Conservation (phyloP, 257 asterid genomes). For the Fraxinus anomala region DNA sequence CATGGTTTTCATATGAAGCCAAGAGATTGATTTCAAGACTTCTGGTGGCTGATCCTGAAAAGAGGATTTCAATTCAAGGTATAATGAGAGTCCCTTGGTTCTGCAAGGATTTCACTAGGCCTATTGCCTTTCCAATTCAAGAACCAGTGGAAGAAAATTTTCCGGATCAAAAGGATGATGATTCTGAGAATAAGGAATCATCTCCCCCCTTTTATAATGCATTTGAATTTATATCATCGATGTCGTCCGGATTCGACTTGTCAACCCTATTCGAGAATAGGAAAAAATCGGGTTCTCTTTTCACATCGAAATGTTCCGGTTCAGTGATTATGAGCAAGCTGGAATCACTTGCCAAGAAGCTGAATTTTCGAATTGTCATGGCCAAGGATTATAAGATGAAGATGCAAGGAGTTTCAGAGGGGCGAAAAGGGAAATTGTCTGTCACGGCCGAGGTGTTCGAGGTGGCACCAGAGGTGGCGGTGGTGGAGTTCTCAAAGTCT, state of each 20-base stretch:
- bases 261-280: slow-evolving; percentile 58
- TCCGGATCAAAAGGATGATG: not conserved
- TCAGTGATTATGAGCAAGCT: slow-evolving; percentile 49
- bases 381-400: slow-evolving; percentile 61
- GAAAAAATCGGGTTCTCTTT: slow-evolving; percentile 55
- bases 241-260: slow-evolving; percentile 82
- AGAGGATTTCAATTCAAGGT: slow-evolving; percentile 53
- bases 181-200: slow-evolving; percentile 30
- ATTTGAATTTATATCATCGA: slow-evolving; percentile 75
- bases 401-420: slow-evolving; percentile 65
- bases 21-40: slow-evolving; percentile 58
- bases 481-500: slow-evolving; percentile 72
- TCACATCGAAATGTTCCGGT: slow-evolving; percentile 67
- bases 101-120: slow-evolving; percentile 40
- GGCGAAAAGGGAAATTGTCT: slow-evolving; percentile 68
- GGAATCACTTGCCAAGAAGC: slow-evolving; percentile 58
- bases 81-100: slow-evolving; percentile 71
- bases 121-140: slow-evolving; percentile 37
- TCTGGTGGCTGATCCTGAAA: slow-evolving; percentile 62
- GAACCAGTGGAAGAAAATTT: slow-evolving; percentile 28
- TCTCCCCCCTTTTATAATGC: slow-evolving; percentile 73
- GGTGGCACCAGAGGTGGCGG: slow-evolving; percentile 84
- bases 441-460: slow-evolving; percentile 72
- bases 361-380: slow-evolving; percentile 41
- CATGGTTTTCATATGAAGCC: slow-evolving; percentile 68